phyloP scores from a whole-genome alignment of 2,329 filamentous ascomycete species.

The Alternaria incomplexa region DNA sequence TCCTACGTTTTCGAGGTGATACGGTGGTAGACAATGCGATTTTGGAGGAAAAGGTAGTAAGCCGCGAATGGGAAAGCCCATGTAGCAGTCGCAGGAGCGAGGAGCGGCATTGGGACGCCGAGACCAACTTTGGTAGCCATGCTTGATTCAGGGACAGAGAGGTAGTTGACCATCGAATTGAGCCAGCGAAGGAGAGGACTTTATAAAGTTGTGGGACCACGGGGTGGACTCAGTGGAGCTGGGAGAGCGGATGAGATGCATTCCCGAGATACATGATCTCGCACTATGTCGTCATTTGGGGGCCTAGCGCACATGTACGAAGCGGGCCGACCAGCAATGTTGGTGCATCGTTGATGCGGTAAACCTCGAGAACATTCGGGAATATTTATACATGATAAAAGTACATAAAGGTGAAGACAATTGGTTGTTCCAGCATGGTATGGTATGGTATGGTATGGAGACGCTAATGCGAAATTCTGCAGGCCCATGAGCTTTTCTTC shows the following conservation, averaged over 20 bases:
- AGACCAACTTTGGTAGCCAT: slow-evolving; percentile 43
- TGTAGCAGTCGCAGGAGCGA: slow-evolving; percentile 48
- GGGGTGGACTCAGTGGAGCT: slow-evolving; percentile 1
- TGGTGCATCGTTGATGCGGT: not conserved
- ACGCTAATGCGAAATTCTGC: not conserved
- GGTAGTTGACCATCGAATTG: slow-evolving; percentile 21
- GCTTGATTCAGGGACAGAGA: slow-evolving; percentile 17
- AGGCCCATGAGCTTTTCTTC: not conserved
- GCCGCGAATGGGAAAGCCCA: slow-evolving; percentile 51
- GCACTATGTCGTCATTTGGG: slow-evolving; percentile 19
- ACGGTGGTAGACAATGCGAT: slow-evolving; percentile 47
- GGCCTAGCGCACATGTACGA: slow-evolving; percentile 11
- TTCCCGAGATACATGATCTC: not conserved
- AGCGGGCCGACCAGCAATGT: not conserved
- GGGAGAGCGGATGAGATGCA: not conserved
- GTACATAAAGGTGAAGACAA: not conserved
- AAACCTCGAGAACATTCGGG: not conserved
- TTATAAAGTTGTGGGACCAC: slow-evolving; percentile 6
- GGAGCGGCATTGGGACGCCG: slow-evolving; percentile 38
- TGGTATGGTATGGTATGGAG: not conserved
- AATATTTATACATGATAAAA: not conserved
- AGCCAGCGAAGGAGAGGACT: not conserved
- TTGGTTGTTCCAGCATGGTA: not conserved
- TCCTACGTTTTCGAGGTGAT: slow-evolving; percentile 38
- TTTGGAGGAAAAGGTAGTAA: slow-evolving; percentile 52